phyloP scores from a whole-genome alignment of 169 alveolate genomes.

The Plasmodium chabaudi region DNA sequence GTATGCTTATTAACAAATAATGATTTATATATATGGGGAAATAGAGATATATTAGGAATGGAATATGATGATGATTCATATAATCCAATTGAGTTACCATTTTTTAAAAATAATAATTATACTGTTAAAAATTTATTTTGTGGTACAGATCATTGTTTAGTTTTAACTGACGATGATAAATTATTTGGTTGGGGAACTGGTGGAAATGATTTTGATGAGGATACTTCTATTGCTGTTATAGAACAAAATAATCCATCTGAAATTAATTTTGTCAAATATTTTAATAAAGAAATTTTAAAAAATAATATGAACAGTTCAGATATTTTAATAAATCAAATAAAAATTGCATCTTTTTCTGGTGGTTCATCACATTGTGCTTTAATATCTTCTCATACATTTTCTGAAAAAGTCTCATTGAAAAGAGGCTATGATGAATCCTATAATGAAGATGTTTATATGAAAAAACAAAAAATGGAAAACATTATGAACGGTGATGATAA shows the following conservation, averaged over 20 bases:
- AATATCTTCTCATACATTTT: constrained; percentile 43
- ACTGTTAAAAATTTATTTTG: constrained; percentile 21
- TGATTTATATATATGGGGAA: constrained; percentile 88
- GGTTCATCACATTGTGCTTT: constrained; percentile 74
- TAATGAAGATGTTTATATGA: constrained; percentile 9
- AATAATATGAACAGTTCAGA: constrained; percentile 4
- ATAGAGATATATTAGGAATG: constrained; percentile 79
- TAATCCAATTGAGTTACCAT: constrained; percentile 28
- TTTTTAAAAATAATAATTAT: constrained; percentile 32
- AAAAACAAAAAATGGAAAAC: constrained; percentile 34
- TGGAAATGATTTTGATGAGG: constrained; percentile 51
- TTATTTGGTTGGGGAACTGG: constrained; percentile 75
- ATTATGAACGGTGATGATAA: background rate
- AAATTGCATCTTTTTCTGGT: constrained; percentile 53
- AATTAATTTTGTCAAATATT: constrained; percentile 22
- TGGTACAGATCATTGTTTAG: constrained; percentile 76
- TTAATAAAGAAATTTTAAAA: constrained; percentile 18
- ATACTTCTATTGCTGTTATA: constrained; percentile 14
- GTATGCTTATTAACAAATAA: constrained; percentile 84
- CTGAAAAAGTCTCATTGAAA: constrained; percentile 16
- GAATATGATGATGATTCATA: constrained; percentile 65
- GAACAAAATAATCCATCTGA: constrained; percentile 53
- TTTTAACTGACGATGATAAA: constrained; percentile 48
- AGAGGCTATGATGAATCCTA: constrained; percentile 38
- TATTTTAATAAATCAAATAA: background rate